phyloP scores from a whole-genome alignment of 352 stramenopile genomes.

The Phytophthora pluvialis region DNA sequence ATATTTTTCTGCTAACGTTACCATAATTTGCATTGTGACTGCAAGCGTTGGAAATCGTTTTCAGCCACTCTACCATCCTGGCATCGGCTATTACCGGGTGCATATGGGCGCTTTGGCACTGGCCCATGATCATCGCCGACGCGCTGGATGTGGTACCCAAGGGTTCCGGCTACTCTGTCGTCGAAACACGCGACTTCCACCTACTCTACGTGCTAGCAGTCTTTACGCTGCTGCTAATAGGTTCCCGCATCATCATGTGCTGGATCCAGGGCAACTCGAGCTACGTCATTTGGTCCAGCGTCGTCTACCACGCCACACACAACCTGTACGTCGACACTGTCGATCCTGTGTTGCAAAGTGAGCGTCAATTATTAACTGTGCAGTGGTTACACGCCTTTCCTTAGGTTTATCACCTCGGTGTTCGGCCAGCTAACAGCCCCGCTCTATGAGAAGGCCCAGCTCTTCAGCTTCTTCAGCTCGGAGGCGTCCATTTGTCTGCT shows the following conservation, averaged over 20 bases:
- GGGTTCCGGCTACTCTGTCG: slow-evolving; percentile 80
- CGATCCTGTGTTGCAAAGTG: neutral
- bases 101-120: slow-evolving; percentile 88
- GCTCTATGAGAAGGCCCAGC: slow-evolving; percentile 78
- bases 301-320: slow-evolving; percentile 87
- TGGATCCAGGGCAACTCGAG: slow-evolving; percentile 91
- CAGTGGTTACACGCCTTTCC: neutral
- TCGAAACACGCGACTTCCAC: slow-evolving; percentile 80
- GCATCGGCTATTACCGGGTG: slow-evolving; percentile 85
- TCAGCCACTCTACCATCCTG: slow-evolving; percentile 88
- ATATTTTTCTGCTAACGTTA: slow-evolving; percentile 1
- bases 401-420: slow-evolving; percentile 87
- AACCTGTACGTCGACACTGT: slow-evolving; percentile 69
- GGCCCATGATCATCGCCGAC: slow-evolving; percentile 90
- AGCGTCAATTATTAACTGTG: neutral
- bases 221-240: slow-evolving; percentile 83
- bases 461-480: slow-evolving; percentile 90
- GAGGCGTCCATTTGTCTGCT: slow-evolving; percentile 84
- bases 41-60: slow-evolving; percentile 85
- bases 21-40: neutral
- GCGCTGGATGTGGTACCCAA: slow-evolving; percentile 73
- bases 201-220: slow-evolving; percentile 79
- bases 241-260: slow-evolving; percentile 91
- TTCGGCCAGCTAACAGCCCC: slow-evolving; percentile 87
- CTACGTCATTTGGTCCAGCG: slow-evolving; percentile 90